These are phyloP conservation scores for Suillus variegatus DNA, from an alignment of 768 basidiomycete species.

Conservation along the genomic window DNA sequence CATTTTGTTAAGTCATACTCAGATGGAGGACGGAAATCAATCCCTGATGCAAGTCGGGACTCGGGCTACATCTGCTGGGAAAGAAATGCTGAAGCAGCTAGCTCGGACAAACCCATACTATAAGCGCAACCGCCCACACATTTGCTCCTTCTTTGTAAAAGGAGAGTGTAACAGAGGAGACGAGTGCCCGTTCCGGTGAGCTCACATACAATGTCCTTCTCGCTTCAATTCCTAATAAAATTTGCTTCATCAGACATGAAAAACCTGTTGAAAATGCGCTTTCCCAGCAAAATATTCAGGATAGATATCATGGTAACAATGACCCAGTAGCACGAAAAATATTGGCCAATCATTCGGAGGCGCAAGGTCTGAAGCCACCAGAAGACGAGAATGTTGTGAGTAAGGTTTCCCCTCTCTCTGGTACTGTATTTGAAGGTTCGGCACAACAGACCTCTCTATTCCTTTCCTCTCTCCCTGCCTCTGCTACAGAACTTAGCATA, in stretches of 20 bases:
- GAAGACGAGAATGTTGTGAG: slow-evolving; percentile 85
- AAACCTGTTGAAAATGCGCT: slow-evolving; percentile 80
- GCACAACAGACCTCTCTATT: slow-evolving; percentile 76
- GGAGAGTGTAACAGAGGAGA: slow-evolving; percentile 90
- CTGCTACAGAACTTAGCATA: slow-evolving; percentile 71
- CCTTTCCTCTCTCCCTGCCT: slow-evolving; percentile 70
- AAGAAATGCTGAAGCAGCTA: slow-evolving; percentile 95
- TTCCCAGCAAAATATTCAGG: slow-evolving; percentile 90
- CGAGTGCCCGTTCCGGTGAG: slow-evolving; percentile 86
- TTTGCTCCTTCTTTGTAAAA: slow-evolving; percentile 95
- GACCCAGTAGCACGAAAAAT: slow-evolving; percentile 97
- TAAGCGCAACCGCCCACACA: slow-evolving; percentile 91
- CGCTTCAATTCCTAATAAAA: slow-evolving; percentile 7
- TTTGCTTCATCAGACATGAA: slow-evolving; percentile 65
- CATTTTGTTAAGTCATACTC: slow-evolving; percentile 10
- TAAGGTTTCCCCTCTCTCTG: slow-evolving; percentile 17
- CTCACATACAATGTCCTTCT: slow-evolving; percentile 17
- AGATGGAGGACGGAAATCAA: slow-evolving; percentile 70
- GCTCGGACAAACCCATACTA: slow-evolving; percentile 97
- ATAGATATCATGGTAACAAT: slow-evolving; percentile 89
- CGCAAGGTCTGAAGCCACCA: slow-evolving; percentile 83
- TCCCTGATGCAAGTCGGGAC: slow-evolving; percentile 58
- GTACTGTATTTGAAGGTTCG: slow-evolving; percentile 9
- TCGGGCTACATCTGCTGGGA: slow-evolving; percentile 75
- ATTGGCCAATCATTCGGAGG: slow-evolving; percentile 73